Base-by-base conservation (phyloP, 768 basidiomycete species). In the Stropharia rugosoannulata region DNA sequence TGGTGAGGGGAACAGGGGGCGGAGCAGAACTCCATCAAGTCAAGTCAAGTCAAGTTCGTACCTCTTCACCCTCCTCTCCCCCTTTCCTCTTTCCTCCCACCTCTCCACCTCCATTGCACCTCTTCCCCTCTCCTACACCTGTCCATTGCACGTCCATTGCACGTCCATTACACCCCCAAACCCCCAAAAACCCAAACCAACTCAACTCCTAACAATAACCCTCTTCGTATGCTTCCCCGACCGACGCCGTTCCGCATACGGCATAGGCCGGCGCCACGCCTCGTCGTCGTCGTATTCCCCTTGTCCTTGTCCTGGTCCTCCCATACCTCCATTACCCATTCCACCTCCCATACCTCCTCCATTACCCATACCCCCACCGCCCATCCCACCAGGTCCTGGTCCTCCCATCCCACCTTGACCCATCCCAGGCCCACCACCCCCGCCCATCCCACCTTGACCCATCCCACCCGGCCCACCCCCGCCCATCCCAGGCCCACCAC, bases 191-290 rank as follows among this genome's bases (percentile, higher is more conserved):
- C 3, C 19, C 6, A 5, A 8, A 27, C n/a, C 15, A 10, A 32
- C 35, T 62, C n/a, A 80, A 63, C 71, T 72, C 65, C 81, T 72
- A 56, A 87, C 83, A 59, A 90, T 82, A 35, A 90, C 84, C 51
- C 89, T 81, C 64, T 77, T 79, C 19, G 89, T 91, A 66, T 91
- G 89, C 68, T 92, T 92, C 48, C 89, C 89, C 49, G 89, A 89
- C 54, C 89, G 77, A 53, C 89, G 75, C 19, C 89, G 82, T 67
- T 90, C 89, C 39, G 81, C 80, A 63, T 86, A 84, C 18, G 89
- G 88, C 69, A 84, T 89, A 0, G 89, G 86, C 42, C 81, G 73
- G 29, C 83, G 75, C 89, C 89, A 90, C 25, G 84, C 73, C 58
- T 90, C 87, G 65, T 90, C 89, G 22, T 77, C 66, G 53, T 87